Evolutionary conservation across 352 stramenopile genomes (phyloP), one percentile per base, ranked within the genome.

Genomic region (Phytophthora chlamydospora): DNA sequence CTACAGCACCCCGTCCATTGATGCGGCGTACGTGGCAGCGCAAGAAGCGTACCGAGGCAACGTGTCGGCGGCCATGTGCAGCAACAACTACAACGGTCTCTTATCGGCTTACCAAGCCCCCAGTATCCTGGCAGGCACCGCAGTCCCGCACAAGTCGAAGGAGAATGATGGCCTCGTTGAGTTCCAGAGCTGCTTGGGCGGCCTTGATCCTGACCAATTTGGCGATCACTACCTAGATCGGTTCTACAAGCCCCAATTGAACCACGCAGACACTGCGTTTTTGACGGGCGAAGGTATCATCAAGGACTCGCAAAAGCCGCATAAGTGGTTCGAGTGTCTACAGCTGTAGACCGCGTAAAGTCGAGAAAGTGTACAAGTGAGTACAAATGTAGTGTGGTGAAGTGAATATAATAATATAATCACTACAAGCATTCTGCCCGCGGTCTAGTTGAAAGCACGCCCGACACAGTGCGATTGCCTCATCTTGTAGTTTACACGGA

Each of bases 201-300:
- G 66, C 0, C 46, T 83, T 0, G 55, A 71, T n/a, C 17, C 33
- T 14, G 34, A 34, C 39, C 33, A 47, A 6, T 82, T 86, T 16
- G 57, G 50, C 4, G 66, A 39, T 16, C 48, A 48, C 27, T 76
- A 76, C 42, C 21, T 27, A 6, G 61, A 66, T 59, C 32, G 14
- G 4, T 74, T 66, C 63, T 83, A 83, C 55, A 55, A 66, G 24
- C 56, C 62, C 1, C 45, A 68, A 14, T 33, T 85, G 31, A 83
- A 85, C 34, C 76, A 85, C 50, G 36, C 53, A 9, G 76, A 85
- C 58, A 77, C 59, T 6, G 58, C 73, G 3, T 83, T 85, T 62
- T 54, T 69, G 19, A 63, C 57, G 46, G 73, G 73, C 27, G 76
- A 85, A 29, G 71, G 46, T 1, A 19, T 70, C 31, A 41, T 77